phyloP scores from a whole-genome alignment of 257 asterid genomes.

The Solanum commersonii region DNA sequence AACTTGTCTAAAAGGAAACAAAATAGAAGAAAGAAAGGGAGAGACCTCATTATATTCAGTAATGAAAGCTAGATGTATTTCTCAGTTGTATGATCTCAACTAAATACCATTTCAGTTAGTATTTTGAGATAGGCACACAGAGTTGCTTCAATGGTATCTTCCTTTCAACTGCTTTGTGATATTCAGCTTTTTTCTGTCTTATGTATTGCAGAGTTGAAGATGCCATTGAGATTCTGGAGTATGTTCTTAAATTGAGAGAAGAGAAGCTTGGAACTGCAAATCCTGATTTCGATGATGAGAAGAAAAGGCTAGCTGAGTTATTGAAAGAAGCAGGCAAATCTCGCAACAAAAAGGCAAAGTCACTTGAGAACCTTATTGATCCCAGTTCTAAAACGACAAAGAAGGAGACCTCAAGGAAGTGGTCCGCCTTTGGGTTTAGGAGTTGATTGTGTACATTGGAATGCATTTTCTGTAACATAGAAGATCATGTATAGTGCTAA shows the following conservation, averaged over 20 bases:
- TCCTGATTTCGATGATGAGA: conserved; percentile 96
- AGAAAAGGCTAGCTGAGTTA: conserved; percentile 87
- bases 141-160: neutral
- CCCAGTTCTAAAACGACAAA: conserved; percentile 70
- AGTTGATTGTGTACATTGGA: conserved; percentile 31
- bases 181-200: neutral
- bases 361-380: conserved; percentile 87
- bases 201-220: conserved; percentile 64
- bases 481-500: conserved; percentile 45
- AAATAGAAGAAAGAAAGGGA: neutral
- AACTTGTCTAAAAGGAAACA: neutral
- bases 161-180: neutral
- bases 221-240: conserved; percentile 92
- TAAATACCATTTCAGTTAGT: neutral
- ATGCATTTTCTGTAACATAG: conserved; percentile 34
- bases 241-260: conserved; percentile 86
- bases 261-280: conserved; percentile 98
- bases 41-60: neutral
- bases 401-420: conserved; percentile 87
- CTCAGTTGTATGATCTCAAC: neutral
- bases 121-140: neutral
- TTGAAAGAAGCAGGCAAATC: conserved; percentile 96
- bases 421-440: conserved; percentile 95
- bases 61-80: neutral
- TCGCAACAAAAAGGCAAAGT: conserved; percentile 82